Conservation (phyloP, 1,139 yeast genomes). For the Nakaseomyces delphensis region DNA sequence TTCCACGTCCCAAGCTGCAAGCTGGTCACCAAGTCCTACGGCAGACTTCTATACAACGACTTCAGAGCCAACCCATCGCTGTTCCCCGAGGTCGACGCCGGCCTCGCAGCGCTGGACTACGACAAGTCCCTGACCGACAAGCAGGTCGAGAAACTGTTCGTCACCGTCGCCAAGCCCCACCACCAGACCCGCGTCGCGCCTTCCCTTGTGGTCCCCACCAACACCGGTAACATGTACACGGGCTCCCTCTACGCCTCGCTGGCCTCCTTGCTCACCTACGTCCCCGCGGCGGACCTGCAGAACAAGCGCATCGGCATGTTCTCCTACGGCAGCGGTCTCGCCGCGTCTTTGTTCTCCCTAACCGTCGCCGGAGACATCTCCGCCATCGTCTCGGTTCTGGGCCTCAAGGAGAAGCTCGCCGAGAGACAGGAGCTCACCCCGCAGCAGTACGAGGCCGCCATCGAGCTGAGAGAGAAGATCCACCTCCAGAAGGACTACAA, state of each 20-base stretch:
- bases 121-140: constrained; percentile 75
- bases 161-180: constrained; percentile 66
- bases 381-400: constrained; percentile 53
- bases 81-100: constrained; percentile 57
- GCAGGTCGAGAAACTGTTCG: constrained; percentile 74
- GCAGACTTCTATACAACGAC: constrained; percentile 86
- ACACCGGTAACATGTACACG: constrained; percentile 98
- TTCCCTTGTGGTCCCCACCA: constrained; percentile 80
- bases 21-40: constrained; percentile 86
- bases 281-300: constrained; percentile 65
- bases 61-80: constrained; percentile 52
- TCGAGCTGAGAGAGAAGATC: constrained; percentile 79
- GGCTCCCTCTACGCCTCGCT: constrained; percentile 88
- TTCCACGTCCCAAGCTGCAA: constrained; percentile 99
- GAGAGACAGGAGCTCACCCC: constrained; percentile 62
- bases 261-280: constrained; percentile 68
- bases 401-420: constrained; percentile 60
- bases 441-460: constrained; percentile 68
- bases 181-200: constrained; percentile 68
- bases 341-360: constrained; percentile 78
- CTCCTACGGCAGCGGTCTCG: constrained; percentile 97
- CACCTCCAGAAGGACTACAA: constrained; percentile 70
- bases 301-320: constrained; percentile 84
- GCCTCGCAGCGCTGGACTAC: constrained; percentile 52
- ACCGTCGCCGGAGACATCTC: constrained; percentile 76